Percentiles rank a stretch among this genome's conserved stretches.
These are phyloP conservation scores for Heterobasidion irregulare DNA, from an alignment of 1,284 basidiomycete species.

Conservation along the genomic window DNA sequence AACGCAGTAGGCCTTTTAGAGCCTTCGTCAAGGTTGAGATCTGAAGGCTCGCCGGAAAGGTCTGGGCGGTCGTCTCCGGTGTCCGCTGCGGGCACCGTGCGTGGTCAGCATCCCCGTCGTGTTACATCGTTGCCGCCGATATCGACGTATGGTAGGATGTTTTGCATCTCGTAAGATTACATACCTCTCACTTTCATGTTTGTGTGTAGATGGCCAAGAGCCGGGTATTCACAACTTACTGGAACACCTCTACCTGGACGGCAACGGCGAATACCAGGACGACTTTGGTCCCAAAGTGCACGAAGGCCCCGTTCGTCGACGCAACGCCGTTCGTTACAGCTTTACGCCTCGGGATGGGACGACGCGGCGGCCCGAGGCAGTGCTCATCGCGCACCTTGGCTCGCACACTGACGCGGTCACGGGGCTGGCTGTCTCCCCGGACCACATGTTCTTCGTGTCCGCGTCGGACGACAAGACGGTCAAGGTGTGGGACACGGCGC, in stretches of 20 bases:
- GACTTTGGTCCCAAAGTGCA: slow-evolving; percentile 88
- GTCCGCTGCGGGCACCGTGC: slow-evolving; percentile 45
- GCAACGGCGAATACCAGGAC: slow-evolving; percentile 71
- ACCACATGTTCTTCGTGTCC: slow-evolving; percentile 91
- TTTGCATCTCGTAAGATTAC: not conserved
- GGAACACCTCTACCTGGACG: slow-evolving; percentile 86
- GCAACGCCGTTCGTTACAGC: slow-evolving; percentile 59
- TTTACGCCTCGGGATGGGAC: slow-evolving; percentile 51
- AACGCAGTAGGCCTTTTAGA: slow-evolving; percentile 75
- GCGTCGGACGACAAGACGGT: slow-evolving; percentile 81
- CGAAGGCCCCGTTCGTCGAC: slow-evolving; percentile 69
- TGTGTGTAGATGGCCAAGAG: slow-evolving; percentile 69
- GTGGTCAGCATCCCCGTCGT: slow-evolving; percentile 36
- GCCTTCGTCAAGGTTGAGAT: slow-evolving; percentile 50
- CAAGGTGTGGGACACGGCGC: slow-evolving; percentile 78
- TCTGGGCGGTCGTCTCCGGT: slow-evolving; percentile 68
- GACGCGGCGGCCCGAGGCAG: slow-evolving; percentile 59
- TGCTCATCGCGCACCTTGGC: slow-evolving; percentile 77
- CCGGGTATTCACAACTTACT: slow-evolving; percentile 79
- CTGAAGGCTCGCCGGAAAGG: slow-evolving; percentile 54
- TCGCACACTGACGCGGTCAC: slow-evolving; percentile 81
- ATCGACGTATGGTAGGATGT: slow-evolving; percentile 59
- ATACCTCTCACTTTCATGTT: slow-evolving; percentile 1
- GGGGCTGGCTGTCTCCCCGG: slow-evolving; percentile 81
- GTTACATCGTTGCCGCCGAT: slow-evolving; percentile 45